Base-by-base conservation (phyloP, 805 yeast species). In the Cyberlindnera nakhonratchasimensis region DNA sequence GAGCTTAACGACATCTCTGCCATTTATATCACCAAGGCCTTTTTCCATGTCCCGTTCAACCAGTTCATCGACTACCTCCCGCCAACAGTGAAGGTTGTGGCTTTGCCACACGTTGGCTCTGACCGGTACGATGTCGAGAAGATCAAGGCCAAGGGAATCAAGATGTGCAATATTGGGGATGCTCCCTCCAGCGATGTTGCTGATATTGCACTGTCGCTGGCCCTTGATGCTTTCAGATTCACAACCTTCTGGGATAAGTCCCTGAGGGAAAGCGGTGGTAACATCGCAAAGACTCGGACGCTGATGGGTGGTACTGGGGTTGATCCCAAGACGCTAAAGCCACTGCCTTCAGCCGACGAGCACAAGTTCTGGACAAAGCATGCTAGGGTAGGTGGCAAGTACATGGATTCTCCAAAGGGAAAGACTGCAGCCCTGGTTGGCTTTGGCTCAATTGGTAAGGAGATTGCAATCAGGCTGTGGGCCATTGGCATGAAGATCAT, bases 371-470 rank as follows among this genome's bases (percentile, higher is more conserved):
- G 69, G 46, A 65, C 71, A 0, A 61, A 63, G 29, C 70, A 75
- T 14, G 71, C 72, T 17, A 52, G 57, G 16, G 61, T 78, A 3
- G 80, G 78, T 30, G 69, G 75, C 2, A 64, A 75, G 19, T 56
- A 56, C 22, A 58, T 74, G 51, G 76, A 60, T 17, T 70, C 78
- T 5, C 88, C 89, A 6, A 58, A 61, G 13, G 79, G 79, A 17
- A 80, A 77, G 54, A 66, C 66, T 19, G 88, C 71, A 1, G 77
- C 80, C 3, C 71, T 86, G 25, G 75, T 83, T 3, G 95, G 95
- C 0, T 80, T 85, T 53, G 95, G 95, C 1, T 69, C 77, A 17
- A 86, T 86, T 52, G 95, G 95, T 8, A 72, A 73, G 56, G 69
- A 71, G 23, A 76, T 83, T 43, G 93, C 80, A 4, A 62, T 61